Percentiles rank a stretch among this genome's conserved stretches.
Conservation (phyloP, 176 grass and related monocot species). For the barley (Hordeum vulgare) region DNA sequence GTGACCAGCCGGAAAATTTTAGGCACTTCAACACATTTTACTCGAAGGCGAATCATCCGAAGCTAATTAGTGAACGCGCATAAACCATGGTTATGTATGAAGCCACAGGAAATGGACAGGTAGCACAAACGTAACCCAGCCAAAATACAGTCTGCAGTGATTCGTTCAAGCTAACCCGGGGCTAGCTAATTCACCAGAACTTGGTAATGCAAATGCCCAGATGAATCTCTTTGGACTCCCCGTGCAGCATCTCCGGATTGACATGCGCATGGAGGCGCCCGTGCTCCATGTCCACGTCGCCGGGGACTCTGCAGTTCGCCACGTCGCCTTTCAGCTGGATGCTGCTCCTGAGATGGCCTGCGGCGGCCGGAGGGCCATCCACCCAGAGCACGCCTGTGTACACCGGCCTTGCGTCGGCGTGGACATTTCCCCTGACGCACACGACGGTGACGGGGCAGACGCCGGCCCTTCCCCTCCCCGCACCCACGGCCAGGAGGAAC, state of each 20-base stretch:
- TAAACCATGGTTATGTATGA: too few relatives aligned
- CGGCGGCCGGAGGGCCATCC: neutral
- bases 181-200: neutral
- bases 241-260: constrained; percentile 11
- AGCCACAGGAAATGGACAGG: too few relatives aligned
- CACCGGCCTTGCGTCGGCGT: neutral
- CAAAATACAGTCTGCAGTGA: too few relatives aligned
- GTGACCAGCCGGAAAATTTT: too few relatives aligned
- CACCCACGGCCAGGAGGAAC: neutral
- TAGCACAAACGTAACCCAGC: too few relatives aligned
- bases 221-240: neutral
- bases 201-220: constrained; percentile 5
- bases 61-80: too few relatives aligned
- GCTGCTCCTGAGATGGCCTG: neutral
- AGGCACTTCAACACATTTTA: too few relatives aligned
- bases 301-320: neutral
- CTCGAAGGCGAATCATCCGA: too few relatives aligned
- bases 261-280: constrained; percentile 11
- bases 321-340: neutral
- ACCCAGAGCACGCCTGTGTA: neutral
- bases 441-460: neutral
- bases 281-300: constrained; percentile 4
- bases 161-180: too few relatives aligned
- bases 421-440: neutral
- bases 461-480: neutral